Evolutionary conservation across 2,329 filamentous ascomycete species (phyloP), one percentile per base, ranked within the genome.

Genomic region (Chaetomium olivaceum): DNA sequence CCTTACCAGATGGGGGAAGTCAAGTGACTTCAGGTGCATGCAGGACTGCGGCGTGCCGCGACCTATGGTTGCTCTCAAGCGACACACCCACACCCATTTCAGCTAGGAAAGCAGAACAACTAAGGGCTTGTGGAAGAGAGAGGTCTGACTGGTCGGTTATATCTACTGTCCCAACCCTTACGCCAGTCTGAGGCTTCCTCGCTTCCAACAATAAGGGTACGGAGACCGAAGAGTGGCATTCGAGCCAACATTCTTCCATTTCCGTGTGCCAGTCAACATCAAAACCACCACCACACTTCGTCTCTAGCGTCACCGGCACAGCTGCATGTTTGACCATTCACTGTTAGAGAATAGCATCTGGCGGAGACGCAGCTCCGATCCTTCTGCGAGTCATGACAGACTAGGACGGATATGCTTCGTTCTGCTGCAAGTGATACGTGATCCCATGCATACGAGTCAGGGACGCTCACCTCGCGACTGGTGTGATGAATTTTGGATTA

Each of bases 1-100:
- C 7, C 9, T 27, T 12, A 4, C 29, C 14, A 4, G 14, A 27
- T 39, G 25, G 11, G 19, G 23, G 12, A 61, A 52, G 51, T 64
- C 63, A 59, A 64, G 58, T 64, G 63, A 64, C 63, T 31, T 39
- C 36, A 11, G 19, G n/a, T 14, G 58, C 39, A 60, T 64, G 63
- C 62, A 33, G 25, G 33, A 48, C 9, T n/a, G 50, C 21, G 39
- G 52, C 52, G 57, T 48, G 39, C 12, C 12, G n/a, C 16, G n/a
- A 51, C 57, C 62, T 64, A 64, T 59, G 14, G 31, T n/a, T 46
- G 27, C 19, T 16, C 46, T 46, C 31, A 29, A 29, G 23, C 23
- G 29, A 33, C 57, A 31, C 39, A 31, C 25, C 16, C 5, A 9
- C 4, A 27, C 33, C 33, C 31, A 12, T 43, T 9, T 23, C 33